Base-by-base conservation (phyloP, 371 early-diverging fungal genomes). In the Blakeslea trispora region DNA sequence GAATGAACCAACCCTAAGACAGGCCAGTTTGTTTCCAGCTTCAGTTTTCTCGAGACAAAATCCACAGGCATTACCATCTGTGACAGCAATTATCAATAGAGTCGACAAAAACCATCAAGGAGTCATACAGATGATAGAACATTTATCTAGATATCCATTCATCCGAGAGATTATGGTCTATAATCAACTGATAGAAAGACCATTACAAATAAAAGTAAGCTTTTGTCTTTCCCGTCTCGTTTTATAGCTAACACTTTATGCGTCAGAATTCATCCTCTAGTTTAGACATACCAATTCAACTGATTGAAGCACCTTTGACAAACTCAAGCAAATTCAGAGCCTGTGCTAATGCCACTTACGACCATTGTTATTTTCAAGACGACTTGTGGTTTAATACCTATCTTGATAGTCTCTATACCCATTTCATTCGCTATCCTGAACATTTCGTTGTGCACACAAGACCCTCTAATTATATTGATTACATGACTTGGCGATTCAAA, bases 361-460 rank as follows among this genome's bases (percentile, higher is more conserved):
- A 73, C 41, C 63, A 74, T 57, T 86, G 86, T 50, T 86, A 86
- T 49, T 81, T 83, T 41, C 86, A 86, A 63, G 86, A 86, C 49
- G 83, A 84, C 57, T 67, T 75, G 45, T 83, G 79, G 76, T 64
- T 86, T 23, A 86, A 86, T 61, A 57, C 76, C 5, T 83, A 81
- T 50, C 61, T 86, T 72, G 85, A 85, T 58, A 72, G 72, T 34
- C 60, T 82, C 31, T 86, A 86, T 64, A 82, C 83, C 40, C 81
- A 82, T 69, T 79, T 79, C 57, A 53, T 77, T 41, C 64, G 63
- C 0, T 68, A 71, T 46, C 79, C 85, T 0, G 77, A 75, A 28
- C 65, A 77, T 37, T 65, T 84, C 50, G 75, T 83, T 52, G 77
- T 81, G 22, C 81, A 77, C 48, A 74, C 82, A 18, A 66, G 79